These are phyloP conservation scores for Sclerotinia nivalis DNA, from an alignment of 2,329 filamentous ascomycete species.

Conservation along the genomic window DNA sequence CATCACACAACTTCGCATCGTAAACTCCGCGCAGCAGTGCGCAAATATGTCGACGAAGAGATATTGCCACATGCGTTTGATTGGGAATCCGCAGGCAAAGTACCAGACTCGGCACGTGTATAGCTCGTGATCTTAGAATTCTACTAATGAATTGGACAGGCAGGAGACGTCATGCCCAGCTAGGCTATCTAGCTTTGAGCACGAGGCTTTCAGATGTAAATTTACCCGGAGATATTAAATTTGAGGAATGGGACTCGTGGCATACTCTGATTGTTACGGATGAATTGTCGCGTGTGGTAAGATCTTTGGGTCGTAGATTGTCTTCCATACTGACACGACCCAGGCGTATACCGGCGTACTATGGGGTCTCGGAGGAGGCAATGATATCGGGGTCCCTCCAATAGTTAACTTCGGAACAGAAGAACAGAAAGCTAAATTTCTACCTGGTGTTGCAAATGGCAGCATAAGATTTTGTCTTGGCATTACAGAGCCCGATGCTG, in stretches of 20 bases:
- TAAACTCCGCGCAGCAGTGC: conserved; percentile 56
- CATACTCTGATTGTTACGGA: conserved; percentile 57
- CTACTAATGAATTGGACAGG: conserved; percentile 28
- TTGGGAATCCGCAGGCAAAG: conserved; percentile 61
- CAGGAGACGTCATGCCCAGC: conserved; percentile 36
- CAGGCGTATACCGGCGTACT: conserved; percentile 56
- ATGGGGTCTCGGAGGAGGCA: conserved; percentile 59
- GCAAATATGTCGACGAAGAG: conserved; percentile 59
- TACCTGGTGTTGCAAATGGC: conserved; percentile 59
- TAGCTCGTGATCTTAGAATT: conserved; percentile 14
- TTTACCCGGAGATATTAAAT: conserved; percentile 49
- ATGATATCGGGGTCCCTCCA: conserved; percentile 63
- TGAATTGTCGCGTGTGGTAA: conserved; percentile 52
- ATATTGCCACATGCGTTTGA: conserved; percentile 60
- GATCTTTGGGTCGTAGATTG: background rate
- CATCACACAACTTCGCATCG: conserved; percentile 66
- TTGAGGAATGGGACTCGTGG: conserved; percentile 56
- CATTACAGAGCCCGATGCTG: conserved; percentile 64
- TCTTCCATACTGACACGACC: background rate
- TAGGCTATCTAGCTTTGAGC: conserved; percentile 41
- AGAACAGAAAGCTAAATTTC: conserved; percentile 58
- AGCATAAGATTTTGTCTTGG: conserved; percentile 63
- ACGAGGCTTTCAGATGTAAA: conserved; percentile 45
- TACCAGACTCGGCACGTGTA: conserved; percentile 47
- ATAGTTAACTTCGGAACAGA: conserved; percentile 62